These are phyloP conservation scores for Luffa aegyptiaca DNA, from an alignment of 306 rosid species.

Conservation along the genomic window DNA sequence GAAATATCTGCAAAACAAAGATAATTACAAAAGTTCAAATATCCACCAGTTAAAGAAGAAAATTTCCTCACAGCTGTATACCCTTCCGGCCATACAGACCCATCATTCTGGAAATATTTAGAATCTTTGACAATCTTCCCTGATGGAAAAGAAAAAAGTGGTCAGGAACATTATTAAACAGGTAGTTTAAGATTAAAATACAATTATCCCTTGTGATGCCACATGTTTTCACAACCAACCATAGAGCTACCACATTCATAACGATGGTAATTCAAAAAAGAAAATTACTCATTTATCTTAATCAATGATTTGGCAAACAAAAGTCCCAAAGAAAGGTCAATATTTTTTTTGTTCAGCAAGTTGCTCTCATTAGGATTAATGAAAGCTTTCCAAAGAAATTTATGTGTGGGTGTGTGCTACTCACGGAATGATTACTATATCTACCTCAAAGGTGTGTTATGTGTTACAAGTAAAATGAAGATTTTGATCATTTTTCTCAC, in stretches of 20 bases:
- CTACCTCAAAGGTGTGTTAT: neutral
- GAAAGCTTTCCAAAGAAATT: neutral
- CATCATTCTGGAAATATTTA: slow-evolving; percentile 51
- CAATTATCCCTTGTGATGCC: neutral
- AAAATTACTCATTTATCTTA: neutral
- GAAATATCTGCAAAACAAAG: neutral
- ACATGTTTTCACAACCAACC: neutral
- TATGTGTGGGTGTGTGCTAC: neutral
- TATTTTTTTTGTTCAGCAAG: neutral
- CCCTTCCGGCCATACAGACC: slow-evolving; percentile 83
- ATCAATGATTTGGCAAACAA: neutral
- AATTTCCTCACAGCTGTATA: slow-evolving; percentile 82
- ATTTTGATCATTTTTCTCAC: neutral
- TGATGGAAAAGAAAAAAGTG: slow-evolving; percentile 18
- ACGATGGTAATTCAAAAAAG: neutral
- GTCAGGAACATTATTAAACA: neutral
- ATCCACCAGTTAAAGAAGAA: slow-evolving; percentile 66
- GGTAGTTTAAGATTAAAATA: neutral
- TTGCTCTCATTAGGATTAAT: neutral
- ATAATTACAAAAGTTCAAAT: neutral
- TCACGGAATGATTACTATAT: neutral
- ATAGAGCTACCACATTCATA: neutral
- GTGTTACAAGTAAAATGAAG: neutral
- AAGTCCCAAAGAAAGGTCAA: neutral
- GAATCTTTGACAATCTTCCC: slow-evolving; percentile 74